Percentiles rank a stretch among this genome's conserved stretches.
These are phyloP conservation scores for Echinochloa phyllopogon DNA, from an alignment of 176 grass and related monocot genomes.

Conservation along the genomic window DNA sequence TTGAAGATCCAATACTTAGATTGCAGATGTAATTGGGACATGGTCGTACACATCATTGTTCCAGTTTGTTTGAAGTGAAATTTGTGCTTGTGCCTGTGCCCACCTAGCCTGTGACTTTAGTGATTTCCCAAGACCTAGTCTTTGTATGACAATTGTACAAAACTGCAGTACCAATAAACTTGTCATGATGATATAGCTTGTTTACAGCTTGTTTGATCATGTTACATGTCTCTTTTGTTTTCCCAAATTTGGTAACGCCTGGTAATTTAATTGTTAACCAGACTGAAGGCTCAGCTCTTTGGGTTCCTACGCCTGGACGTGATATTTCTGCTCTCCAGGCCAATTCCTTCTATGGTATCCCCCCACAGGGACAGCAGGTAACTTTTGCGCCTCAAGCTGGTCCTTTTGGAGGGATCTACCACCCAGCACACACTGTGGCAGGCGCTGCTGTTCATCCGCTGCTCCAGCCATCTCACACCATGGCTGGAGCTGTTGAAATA, in stretches of 20 bases:
- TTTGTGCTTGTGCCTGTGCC: constrained; percentile 14
- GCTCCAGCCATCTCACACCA: constrained; percentile 65
- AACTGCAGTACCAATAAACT: background rate
- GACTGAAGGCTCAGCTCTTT: constrained; percentile 68
- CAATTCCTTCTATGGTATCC: constrained; percentile 63
- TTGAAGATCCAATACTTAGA: background rate
- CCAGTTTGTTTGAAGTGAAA: background rate
- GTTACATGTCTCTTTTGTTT: constrained; percentile 6
- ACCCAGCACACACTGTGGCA: constrained; percentile 60
- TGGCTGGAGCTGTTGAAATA: constrained; percentile 81
- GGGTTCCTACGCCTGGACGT: constrained; percentile 70
- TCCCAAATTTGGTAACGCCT: background rate
- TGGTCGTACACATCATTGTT: background rate
- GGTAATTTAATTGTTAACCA: constrained; percentile 46
- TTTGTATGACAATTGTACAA: background rate
- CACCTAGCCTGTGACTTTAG: background rate
- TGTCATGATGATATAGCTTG: background rate
- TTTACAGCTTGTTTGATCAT: background rate
- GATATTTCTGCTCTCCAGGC: constrained; percentile 71
- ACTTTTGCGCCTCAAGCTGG: constrained; percentile 71
- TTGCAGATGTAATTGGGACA: background rate
- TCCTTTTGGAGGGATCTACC: constrained; percentile 75
- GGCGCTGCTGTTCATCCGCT: constrained; percentile 62
- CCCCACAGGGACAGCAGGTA: constrained; percentile 75
- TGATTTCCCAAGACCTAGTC: background rate